Percentiles rank a stretch among this genome's conserved stretches.
phyloP scores from a whole-genome alignment of 495 filamentous ascomycete species.

The Hyphodiscus hymeniophilus region DNA sequence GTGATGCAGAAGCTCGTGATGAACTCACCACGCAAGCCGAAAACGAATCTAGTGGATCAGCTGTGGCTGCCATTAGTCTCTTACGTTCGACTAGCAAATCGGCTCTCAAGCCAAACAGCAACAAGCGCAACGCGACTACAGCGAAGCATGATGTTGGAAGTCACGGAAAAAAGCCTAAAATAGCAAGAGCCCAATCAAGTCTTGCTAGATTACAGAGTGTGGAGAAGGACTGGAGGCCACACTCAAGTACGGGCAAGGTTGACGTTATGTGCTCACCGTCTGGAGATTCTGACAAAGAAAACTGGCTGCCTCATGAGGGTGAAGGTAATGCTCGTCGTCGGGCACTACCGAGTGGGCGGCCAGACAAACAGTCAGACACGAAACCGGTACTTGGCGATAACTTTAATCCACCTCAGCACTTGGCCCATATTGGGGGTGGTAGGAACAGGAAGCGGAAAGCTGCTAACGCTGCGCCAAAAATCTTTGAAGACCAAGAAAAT shows the following conservation, averaged over 20 bases:
- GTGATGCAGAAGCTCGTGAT: slow-evolving; percentile 63
- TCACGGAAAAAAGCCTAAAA: slow-evolving; percentile 52
- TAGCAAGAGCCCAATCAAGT: slow-evolving; percentile 57
- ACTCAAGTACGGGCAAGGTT: slow-evolving; percentile 5
- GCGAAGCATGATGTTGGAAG: slow-evolving; percentile 38
- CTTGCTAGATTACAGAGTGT: slow-evolving; percentile 55
- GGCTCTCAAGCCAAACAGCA: slow-evolving; percentile 41
- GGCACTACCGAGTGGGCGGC: slow-evolving; percentile 11
- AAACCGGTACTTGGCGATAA: slow-evolving; percentile 25
- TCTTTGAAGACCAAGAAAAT: slow-evolving; percentile 27
- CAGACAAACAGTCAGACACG: slow-evolving; percentile 9
- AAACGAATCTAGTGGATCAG: slow-evolving; percentile 62
- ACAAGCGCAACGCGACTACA: slow-evolving; percentile 51
- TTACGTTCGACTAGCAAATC: slow-evolving; percentile 55
- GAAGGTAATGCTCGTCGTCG: slow-evolving; percentile 27
- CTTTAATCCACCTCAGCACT: slow-evolving; percentile 29
- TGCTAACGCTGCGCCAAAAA: slow-evolving; percentile 9
- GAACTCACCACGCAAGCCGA: slow-evolving; percentile 64
- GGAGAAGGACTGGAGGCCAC: slow-evolving; percentile 10
- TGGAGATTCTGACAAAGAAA: slow-evolving; percentile 88
- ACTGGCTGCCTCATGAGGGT: slow-evolving; percentile 47
- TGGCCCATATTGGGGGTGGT: slow-evolving; percentile 13
- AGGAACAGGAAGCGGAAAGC: slow-evolving; percentile 12
- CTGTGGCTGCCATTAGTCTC: slow-evolving; percentile 60
- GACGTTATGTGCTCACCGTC: slow-evolving; percentile 21